A percentile compares a stretch with the other conserved stretches of the same genome.
These are phyloP conservation scores for Malus hybrid DNA, from an alignment of 331 rosid genomes.

Conservation along the genomic window DNA sequence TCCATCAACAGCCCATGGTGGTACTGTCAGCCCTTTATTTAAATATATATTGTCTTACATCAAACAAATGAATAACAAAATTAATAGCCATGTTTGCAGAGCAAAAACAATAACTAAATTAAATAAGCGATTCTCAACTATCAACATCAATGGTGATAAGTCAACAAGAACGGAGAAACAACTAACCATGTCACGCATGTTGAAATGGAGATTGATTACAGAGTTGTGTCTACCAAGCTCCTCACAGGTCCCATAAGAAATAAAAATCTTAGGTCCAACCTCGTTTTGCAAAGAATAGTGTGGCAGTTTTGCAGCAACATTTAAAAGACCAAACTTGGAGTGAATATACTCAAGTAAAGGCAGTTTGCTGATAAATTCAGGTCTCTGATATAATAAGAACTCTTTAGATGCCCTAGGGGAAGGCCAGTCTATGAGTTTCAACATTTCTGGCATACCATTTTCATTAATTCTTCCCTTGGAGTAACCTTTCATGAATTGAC, in stretches of 20 bases:
- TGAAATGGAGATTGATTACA: constrained; percentile 86
- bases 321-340: constrained; percentile 98
- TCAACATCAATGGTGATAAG: not conserved
- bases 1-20: not conserved
- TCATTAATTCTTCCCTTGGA: constrained; percentile 51
- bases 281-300: constrained; percentile 97
- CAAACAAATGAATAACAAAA: not conserved
- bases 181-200: constrained; percentile 92
- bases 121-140: not conserved
- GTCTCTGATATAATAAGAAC: constrained; percentile 88
- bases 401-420: constrained; percentile 93
- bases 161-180: constrained; percentile 4
- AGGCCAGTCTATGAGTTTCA: constrained; percentile 96
- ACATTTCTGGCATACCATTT: constrained; percentile 70
- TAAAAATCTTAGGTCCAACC: constrained; percentile 88
- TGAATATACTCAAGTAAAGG: constrained; percentile 95
- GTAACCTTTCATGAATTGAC: constrained; percentile 78
- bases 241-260: constrained; percentile 68
- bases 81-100: not conserved
- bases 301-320: constrained; percentile 98
- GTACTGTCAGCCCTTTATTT: not conserved
- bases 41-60: not conserved
- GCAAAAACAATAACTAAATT: not conserved
- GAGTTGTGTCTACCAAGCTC: constrained; percentile 66
- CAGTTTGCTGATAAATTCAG: constrained; percentile 87